Conservation (phyloP, 2,329 filamentous ascomycete genomes). For the Paraphaeosphaeria minitans region DNA sequence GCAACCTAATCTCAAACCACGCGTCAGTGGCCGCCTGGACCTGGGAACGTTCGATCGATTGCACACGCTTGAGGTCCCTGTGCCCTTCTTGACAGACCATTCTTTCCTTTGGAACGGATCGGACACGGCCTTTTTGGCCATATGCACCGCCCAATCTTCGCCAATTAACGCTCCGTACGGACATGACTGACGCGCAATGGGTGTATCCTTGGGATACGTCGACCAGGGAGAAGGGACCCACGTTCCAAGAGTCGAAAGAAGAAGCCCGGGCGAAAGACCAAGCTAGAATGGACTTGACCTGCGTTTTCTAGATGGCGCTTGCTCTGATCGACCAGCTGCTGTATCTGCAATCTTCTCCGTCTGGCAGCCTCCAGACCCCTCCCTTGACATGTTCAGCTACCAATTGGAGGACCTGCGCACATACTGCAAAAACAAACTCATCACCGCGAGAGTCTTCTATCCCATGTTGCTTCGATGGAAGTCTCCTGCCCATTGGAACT, state of each 20-base stretch:
- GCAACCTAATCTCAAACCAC: conserved; percentile 25
- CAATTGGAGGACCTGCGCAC: conserved; percentile 31
- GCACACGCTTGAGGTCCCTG: conserved; percentile 31
- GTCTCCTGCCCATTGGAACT: conserved; percentile 28
- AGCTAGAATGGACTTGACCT: conserved; percentile 35
- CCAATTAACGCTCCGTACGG: conserved; percentile 30
- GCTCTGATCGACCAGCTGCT: conserved; percentile 24
- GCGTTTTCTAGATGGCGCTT: conserved; percentile 28
- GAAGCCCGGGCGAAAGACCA: conserved; percentile 14
- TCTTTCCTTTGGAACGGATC: conserved; percentile 26
- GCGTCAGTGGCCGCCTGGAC: conserved; percentile 28
- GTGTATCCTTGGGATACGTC: conserved; percentile 26
- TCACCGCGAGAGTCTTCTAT: conserved; percentile 25
- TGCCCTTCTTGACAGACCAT: conserved; percentile 35
- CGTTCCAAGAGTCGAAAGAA: conserved; percentile 13
- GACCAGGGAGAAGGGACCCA: conserved; percentile 5
- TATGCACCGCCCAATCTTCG: conserved; percentile 28
- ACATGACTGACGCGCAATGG: conserved; percentile 33
- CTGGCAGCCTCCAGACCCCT: conserved; percentile 35
- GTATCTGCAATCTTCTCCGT: conserved; percentile 26
- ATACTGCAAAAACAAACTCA: conserved; percentile 30
- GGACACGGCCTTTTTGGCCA: conserved; percentile 24
- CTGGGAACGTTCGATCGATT: conserved; percentile 26
- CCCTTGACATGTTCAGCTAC: conserved; percentile 28
- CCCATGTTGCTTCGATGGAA: conserved; percentile 32